These are phyloP conservation scores for Diphasiastrum complanatum DNA, from an alignment of 83 land plant species.

Conservation along the genomic window DNA sequence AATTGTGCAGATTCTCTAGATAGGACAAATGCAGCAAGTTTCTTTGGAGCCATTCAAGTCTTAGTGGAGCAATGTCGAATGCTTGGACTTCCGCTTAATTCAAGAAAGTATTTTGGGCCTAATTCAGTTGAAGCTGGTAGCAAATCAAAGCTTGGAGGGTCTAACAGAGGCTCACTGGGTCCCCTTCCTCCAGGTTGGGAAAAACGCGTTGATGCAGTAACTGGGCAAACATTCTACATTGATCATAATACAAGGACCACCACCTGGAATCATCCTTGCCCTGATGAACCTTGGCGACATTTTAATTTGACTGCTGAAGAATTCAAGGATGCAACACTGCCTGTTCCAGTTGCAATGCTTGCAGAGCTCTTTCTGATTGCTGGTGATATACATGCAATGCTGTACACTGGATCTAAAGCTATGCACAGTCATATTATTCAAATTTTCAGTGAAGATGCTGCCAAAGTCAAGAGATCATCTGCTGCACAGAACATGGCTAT, in stretches of 20 bases:
- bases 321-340: conserved; percentile 74
- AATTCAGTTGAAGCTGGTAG: conserved; percentile 5
- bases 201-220: conserved; percentile 80
- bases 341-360: conserved; percentile 59
- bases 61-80: conserved; percentile 84
- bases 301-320: conserved; percentile 83
- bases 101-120: conserved; percentile 36
- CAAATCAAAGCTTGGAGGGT: not conserved
- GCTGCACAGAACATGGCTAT: conserved; percentile 88
- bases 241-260: conserved; percentile 92
- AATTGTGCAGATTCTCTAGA: conserved; percentile 98
- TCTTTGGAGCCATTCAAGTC: conserved; percentile 86
- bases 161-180: conserved; percentile 49
- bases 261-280: conserved; percentile 91
- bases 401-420: conserved; percentile 96
- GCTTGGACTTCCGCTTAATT: conserved; percentile 73
- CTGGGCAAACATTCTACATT: conserved; percentile 82
- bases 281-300: conserved; percentile 93
- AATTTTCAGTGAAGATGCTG: conserved; percentile 77
- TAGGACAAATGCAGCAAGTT: conserved; percentile 98
- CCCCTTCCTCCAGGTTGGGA: conserved; percentile 99
- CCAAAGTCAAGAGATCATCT: conserved; percentile 71
- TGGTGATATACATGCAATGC: conserved; percentile 97
- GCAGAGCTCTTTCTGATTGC: conserved; percentile 79
- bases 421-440: conserved; percentile 97